Evolutionary conservation across 2,329 filamentous ascomycete species (phyloP).

Genomic region (Lasiodiplodia gonubiensis): DNA sequence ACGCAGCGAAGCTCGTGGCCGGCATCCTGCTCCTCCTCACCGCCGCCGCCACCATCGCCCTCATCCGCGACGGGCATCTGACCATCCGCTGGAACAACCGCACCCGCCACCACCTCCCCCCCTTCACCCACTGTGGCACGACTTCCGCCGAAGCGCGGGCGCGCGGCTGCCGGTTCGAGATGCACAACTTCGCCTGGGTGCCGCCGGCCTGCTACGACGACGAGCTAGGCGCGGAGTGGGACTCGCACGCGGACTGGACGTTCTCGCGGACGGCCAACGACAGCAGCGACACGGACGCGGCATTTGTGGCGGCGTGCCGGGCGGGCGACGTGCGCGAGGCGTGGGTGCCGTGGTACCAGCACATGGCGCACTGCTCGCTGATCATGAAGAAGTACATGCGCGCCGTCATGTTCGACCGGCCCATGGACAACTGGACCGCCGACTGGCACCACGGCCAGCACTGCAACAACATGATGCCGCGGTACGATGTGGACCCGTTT

Average conservation of each 20-base stretch:
- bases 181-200: slow-evolving; percentile 14
- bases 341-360: neutral
- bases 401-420: neutral
- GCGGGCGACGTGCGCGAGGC: neutral
- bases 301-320: neutral
- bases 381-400: neutral
- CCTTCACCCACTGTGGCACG: too few species aligned
- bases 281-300: neutral
- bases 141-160: too few species aligned
- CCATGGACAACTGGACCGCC: neutral
- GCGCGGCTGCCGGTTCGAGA: neutral
- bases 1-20: too few species aligned
- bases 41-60: too few species aligned
- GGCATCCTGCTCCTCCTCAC: too few species aligned
- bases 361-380: neutral
- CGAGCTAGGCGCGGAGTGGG: slow-evolving; percentile 7
- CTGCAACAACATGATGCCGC: neutral
- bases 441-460: neutral
- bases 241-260: neutral
- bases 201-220: slow-evolving; percentile 5
- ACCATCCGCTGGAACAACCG: too few species aligned
- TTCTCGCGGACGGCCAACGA: neutral
- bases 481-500: neutral
- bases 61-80: too few species aligned
- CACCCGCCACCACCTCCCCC: too few species aligned